Conservation (phyloP, 164 flowering plant species). For the Hamamelis virginiana region DNA sequence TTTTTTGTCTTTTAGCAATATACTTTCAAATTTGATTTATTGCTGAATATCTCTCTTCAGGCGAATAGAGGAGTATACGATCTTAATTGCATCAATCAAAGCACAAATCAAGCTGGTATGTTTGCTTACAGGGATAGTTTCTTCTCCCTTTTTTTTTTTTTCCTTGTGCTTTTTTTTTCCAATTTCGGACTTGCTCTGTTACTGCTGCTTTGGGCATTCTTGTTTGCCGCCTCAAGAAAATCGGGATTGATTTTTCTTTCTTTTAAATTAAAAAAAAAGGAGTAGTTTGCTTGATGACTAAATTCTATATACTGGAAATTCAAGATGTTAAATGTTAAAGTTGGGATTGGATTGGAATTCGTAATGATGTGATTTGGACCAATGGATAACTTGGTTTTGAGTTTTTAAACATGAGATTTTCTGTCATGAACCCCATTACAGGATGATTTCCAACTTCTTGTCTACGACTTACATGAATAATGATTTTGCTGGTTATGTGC, state of each 20-base stretch:
- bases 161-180: too few species aligned
- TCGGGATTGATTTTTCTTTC: too few species aligned
- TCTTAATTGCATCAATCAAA: conserved; percentile 74
- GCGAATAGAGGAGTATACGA: conserved; percentile 77
- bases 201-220: too few species aligned
- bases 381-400: too few species aligned
- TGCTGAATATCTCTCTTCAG: conserved; percentile 35
- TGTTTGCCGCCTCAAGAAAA: background rate
- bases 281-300: too few species aligned
- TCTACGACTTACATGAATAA: background rate
- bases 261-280: too few species aligned
- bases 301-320: too few species aligned
- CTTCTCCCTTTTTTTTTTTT: background rate
- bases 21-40: background rate
- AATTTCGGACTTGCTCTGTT: too few species aligned
- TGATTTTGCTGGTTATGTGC: conserved; percentile 22
- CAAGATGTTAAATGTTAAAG: too few species aligned
- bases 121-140: background rate
- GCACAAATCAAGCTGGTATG: conserved; percentile 89
- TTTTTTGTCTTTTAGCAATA: background rate
- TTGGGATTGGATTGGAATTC: too few species aligned
- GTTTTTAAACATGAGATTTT: background rate
- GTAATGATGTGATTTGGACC: too few species aligned
- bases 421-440: background rate
- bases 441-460: background rate